Percentiles rank a stretch among this genome's conserved stretches.
phyloP scores from a whole-genome alignment of 495 filamentous ascomycete genomes.

The Barbatosphaeria neglecta region DNA sequence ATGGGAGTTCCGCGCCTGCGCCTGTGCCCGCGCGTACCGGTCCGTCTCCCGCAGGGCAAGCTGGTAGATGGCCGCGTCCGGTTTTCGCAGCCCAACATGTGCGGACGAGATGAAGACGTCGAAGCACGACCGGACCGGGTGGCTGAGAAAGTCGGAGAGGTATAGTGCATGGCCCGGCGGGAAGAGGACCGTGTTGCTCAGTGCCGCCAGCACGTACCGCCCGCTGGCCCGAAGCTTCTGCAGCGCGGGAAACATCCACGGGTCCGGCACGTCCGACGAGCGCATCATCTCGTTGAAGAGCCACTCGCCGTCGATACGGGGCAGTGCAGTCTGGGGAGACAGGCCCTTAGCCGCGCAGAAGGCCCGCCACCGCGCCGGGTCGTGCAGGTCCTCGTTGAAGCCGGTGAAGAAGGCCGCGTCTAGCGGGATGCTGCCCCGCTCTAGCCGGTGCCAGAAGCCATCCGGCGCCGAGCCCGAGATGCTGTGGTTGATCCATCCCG shows the following conservation, averaged over 20 bases:
- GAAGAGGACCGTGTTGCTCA: slow-evolving; percentile 83
- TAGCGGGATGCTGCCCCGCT: slow-evolving; percentile 62
- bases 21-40: slow-evolving; percentile 40
- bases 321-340: slow-evolving; percentile 47
- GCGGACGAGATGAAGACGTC: slow-evolving; percentile 77
- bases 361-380: slow-evolving; percentile 50
- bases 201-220: slow-evolving; percentile 61
- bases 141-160: slow-evolving; percentile 19
- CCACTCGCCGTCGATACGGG: slow-evolving; percentile 62
- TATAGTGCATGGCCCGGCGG: slow-evolving; percentile 51
- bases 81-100: slow-evolving; percentile 81
- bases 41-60: slow-evolving; percentile 55
- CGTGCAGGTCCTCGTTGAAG: slow-evolving; percentile 64
- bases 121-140: slow-evolving; percentile 50
- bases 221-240: slow-evolving; percentile 50
- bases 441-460: slow-evolving; percentile 78
- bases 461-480: slow-evolving; percentile 67
- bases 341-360: slow-evolving; percentile 24
- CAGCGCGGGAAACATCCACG: slow-evolving; percentile 80
- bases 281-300: slow-evolving; percentile 94
- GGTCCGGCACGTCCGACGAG: slow-evolving; percentile 57
- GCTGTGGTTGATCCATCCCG: slow-evolving; percentile 82
- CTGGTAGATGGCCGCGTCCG: slow-evolving; percentile 69
- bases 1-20: slow-evolving; percentile 12
- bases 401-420: slow-evolving; percentile 62